Evolutionary conservation across 73 alveolate genomes (phyloP), one percentile per base, ranked within the genome.

Genomic region (Tetrahymena thermophila): DNA sequence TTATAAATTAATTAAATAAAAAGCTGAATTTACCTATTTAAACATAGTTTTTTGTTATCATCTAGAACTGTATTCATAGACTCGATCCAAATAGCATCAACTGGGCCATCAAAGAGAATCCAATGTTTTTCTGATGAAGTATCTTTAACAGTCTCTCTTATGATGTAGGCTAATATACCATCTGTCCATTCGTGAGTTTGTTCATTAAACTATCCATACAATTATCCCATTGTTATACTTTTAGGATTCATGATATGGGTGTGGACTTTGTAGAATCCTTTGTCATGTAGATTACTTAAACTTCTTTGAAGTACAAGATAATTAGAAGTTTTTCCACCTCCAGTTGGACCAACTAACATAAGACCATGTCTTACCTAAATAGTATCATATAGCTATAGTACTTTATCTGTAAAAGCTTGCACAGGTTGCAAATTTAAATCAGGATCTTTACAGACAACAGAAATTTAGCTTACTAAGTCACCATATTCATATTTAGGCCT

Each of bases 341-440:
- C 99, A 35, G 99, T 99, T n/a, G 99, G 99, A 9, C 99, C 99
- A 35, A 99, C 99, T 44, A 99, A 95, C 99, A 99, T 99, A 95
- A 99, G 98, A 43, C 99, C 99, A 96, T 99, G 99, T 58, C 99
- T 97, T 37, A 99, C 99, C 96, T 99, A 97, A 17, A 97, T 97
- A 83, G 99, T 98, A 96, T 98, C 97, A 57, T 95, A 95, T 16
- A 95, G 50, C 38, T 95, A 55, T 43, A 89, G 35, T 15, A 95
- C 94, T 37, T 95, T 95, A 95, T 95, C 97, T 43, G 85, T 95
- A 35, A 95, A 95, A 28, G 95, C 93, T 44, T 85, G 14, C 0
- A 85, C 95, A 34, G 97, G 95, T 89, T 95, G 25, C 15, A 95
- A 58, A 50, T 94, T 94, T 35, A 85, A 56, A 10, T 40, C 85